Base-by-base conservation (phyloP, 345 rosid genomes). In the Dimocarpus longan region DNA sequence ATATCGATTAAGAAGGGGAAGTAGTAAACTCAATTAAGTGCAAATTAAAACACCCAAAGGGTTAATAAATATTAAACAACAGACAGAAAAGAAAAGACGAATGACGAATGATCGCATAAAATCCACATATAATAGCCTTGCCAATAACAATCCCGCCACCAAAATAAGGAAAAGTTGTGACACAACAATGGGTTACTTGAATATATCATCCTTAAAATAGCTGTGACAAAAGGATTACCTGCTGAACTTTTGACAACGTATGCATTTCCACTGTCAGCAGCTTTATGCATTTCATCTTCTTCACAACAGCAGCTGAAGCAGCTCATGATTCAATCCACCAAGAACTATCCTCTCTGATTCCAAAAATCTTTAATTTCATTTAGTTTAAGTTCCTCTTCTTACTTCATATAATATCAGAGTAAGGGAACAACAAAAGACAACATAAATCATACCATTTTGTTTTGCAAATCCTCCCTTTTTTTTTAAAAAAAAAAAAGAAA, bases 281-380 rank as follows among this genome's bases (percentile, higher is more conserved):
- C 79, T 87, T 87, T 92, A 63, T 87, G 90, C 82, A 83, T 74
- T 74, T 89, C 95, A 84, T 90, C 97, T 56, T 91, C 98, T 64
- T 78, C 88, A 59, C 97, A 96, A 80, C 99, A 93, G 66, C 99
- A 93, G 66, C 92, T 71, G 66, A 96, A 94, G 83, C 98, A 94
- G 73, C 97, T 81, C 98, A 96, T 96, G 80, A 68, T 81, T 88
- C 82, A 79, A 82, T 68, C 75, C 59, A 37, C 70, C 48, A 57
- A 68, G 52, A 73, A 78, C 59, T 11, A 40, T 71, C 37, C 64
- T 50, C 76, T 46, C 74, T 74, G n/a, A 70, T 48, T 80, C 71
- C 63, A 66, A 44, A 68, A 50, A 42, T 32, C 32, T 11, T 66
- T 19, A 65, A 69, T 5, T 39, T 26, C 62, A 52, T 60, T 54